Evolutionary conservation across 768 basidiomycete genomes (phyloP), one percentile per base, ranked within the genome.

Genomic region (Lentinus tigrinus): DNA sequence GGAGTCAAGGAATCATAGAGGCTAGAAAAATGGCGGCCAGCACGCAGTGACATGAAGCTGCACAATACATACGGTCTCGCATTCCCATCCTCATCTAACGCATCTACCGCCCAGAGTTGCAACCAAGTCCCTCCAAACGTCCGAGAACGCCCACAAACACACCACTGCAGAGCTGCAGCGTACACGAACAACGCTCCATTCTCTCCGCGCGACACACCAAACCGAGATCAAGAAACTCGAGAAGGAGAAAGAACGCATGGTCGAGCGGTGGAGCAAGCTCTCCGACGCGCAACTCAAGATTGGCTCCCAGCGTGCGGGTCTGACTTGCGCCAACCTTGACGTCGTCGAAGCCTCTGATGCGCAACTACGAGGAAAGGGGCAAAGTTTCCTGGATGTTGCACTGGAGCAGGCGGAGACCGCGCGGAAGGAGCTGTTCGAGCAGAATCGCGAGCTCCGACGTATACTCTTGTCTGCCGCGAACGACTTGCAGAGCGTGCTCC

Each of bases 221-320:
- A 77, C 78, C 36, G 93, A 94, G 68, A 69, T 91, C 34, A 92
- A 87, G 79, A 89, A 88, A 77, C 83, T 82, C 65, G 92, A 95
- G 63, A 88, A 87, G 63, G 91, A 94, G 39, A 72, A 86, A 17
- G 91, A 93, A 64, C 80, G 85, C 17, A 84, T 88, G 68, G 63
- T 81, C 26, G 91, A 93, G 48, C 85, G 83, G 62, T 92, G 89
- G 89, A 74, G 77, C 27, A 92, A 85, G 67, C 69, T 93, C 17
- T 73, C 82, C 5, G 91, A 92, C 56, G 69, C 78, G 10, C 92
- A 93, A 70, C 69, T 80, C 0, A 89, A 86, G 69, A 72, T 87
- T 5, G 74, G 76, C 13, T 63, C 72, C 0, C 66, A 75, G 1
- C 71, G 79, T 4, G 78, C 82, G 54, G 87, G 89, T 21, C 44